These are phyloP conservation scores for Phaffia australis DNA, from an alignment of 768 basidiomycete species.

Conservation along the genomic window DNA sequence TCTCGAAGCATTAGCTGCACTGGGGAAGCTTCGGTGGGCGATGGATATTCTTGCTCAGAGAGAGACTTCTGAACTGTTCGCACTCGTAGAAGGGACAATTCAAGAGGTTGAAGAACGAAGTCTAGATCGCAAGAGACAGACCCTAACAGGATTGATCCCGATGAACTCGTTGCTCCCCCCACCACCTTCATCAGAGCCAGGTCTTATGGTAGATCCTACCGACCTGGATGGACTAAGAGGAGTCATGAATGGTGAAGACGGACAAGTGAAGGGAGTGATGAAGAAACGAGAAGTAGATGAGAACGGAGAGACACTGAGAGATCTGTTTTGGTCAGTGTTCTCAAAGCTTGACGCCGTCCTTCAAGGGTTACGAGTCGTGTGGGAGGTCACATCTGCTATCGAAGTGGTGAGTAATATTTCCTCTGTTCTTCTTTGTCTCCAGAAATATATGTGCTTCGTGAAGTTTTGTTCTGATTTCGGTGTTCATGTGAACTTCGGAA, in stretches of 20 bases:
- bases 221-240: background rate
- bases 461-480: slow-evolving; percentile 9
- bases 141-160: background rate
- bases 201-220: background rate
- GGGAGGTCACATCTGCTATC: slow-evolving; percentile 81
- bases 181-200: slow-evolving; percentile 1
- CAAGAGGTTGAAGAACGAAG: slow-evolving; percentile 80
- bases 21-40: slow-evolving; percentile 75
- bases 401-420: slow-evolving; percentile 57
- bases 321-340: slow-evolving; percentile 94
- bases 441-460: background rate
- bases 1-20: slow-evolving; percentile 79
- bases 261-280: no score
- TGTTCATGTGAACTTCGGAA: background rate
- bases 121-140: slow-evolving; percentile 15
- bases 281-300: slow-evolving; percentile 44
- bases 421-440: background rate
- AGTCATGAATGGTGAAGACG: no score
- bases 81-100: slow-evolving; percentile 71
- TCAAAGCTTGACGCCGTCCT: slow-evolving; percentile 89
- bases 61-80: slow-evolving; percentile 68
- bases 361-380: slow-evolving; percentile 78
- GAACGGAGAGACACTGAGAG: slow-evolving; percentile 75
- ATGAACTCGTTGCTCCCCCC: slow-evolving; percentile 13
- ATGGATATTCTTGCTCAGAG: slow-evolving; percentile 76